phyloP scores from a whole-genome alignment of 129 eudicot genomes.

The Scalesia atractyloides region DNA sequence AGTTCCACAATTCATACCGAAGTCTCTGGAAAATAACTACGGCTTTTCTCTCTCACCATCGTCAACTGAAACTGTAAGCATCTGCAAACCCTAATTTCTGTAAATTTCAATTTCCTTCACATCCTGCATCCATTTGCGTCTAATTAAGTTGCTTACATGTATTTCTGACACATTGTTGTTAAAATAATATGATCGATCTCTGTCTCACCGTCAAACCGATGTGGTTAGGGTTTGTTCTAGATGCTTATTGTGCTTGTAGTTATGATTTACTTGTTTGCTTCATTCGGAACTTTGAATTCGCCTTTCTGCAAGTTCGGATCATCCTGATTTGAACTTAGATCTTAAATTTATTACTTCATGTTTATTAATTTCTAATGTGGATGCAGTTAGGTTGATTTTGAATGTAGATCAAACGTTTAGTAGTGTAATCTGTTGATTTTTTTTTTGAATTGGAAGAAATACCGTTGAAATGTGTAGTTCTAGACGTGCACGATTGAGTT shows the following conservation, averaged over 20 bases:
- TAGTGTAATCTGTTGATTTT: background rate
- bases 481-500: slow-evolving; percentile 12
- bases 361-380: slow-evolving; percentile 2
- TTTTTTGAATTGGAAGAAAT: background rate
- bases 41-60: slow-evolving; percentile 26
- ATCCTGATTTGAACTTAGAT: slow-evolving; percentile 33
- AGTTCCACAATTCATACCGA: slow-evolving; percentile 37
- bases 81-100: slow-evolving; percentile 35
- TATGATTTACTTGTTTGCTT: slow-evolving; percentile 20
- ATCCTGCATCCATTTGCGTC: background rate
- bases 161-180: slow-evolving; percentile 9
- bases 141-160: slow-evolving; percentile 4
- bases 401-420: slow-evolving; percentile 23
- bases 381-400: slow-evolving; percentile 17
- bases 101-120: background rate
- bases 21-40: slow-evolving; percentile 34
- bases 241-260: slow-evolving; percentile 17
- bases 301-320: slow-evolving; percentile 29
- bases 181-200: slow-evolving; percentile 24
- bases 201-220: background rate
- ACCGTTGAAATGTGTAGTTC: background rate
- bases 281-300: background rate
- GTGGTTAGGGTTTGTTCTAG: slow-evolving; percentile 27
- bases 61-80: slow-evolving; percentile 41
- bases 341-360: slow-evolving; percentile 13